Conservation (phyloP, 805 yeast species). For the Wickerhamiella occidentalis region DNA sequence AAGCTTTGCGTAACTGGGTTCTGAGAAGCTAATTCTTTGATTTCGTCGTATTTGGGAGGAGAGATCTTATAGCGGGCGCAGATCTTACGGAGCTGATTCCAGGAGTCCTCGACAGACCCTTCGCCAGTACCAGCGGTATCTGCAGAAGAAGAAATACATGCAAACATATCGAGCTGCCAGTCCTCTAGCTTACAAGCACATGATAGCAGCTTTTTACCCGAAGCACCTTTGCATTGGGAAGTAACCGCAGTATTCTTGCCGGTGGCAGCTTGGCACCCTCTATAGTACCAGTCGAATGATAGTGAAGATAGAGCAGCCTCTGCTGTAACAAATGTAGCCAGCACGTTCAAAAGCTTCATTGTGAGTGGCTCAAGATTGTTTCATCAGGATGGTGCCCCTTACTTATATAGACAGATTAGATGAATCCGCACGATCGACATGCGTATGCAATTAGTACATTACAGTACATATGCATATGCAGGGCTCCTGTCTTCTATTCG, state of each 20-base stretch:
- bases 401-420: background rate
- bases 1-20: constrained; percentile 10
- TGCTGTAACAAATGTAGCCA: background rate
- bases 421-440: background rate
- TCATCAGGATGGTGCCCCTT: too few species aligned
- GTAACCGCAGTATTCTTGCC: constrained; percentile 1
- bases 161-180: background rate
- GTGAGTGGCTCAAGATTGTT: background rate
- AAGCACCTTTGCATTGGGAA: background rate
- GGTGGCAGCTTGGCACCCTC: background rate
- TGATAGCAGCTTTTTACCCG: background rate
- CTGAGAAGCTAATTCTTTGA: background rate
- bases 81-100: background rate
- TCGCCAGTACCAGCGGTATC: background rate
- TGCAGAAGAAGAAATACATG: background rate
- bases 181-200: constrained; percentile 3
- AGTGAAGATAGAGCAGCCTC: background rate
- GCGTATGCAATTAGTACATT: background rate
- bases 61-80: background rate
- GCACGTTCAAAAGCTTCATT: background rate
- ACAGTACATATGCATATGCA: background rate
- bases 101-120: background rate
- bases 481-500: too few species aligned
- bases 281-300: constrained; percentile 5
- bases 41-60: background rate